These are phyloP conservation scores for Harringtonia lauricola DNA, from an alignment of 2,329 filamentous ascomycete species.

Conservation along the genomic window DNA sequence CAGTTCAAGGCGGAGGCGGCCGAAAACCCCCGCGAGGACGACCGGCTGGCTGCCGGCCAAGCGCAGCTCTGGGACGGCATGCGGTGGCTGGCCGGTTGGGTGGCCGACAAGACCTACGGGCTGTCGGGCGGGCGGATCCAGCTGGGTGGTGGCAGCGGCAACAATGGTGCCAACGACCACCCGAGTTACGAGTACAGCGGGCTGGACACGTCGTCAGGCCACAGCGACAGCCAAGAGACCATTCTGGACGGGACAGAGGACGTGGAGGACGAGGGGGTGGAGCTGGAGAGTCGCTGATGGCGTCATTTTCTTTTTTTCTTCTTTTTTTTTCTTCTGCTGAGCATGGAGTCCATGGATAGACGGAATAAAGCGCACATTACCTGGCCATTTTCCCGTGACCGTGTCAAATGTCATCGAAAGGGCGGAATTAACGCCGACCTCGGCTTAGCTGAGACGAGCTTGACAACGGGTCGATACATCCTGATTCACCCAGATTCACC, in stretches of 20 bases:
- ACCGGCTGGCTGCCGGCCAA: constrained; percentile 40
- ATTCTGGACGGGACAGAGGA: constrained; percentile 43
- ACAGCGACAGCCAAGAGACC: constrained; percentile 14
- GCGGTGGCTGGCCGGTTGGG: constrained; percentile 42
- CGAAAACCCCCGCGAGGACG: constrained; percentile 50
- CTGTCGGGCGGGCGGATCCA: constrained; percentile 46
- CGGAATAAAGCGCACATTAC: no score
- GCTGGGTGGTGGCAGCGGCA: constrained; percentile 29
- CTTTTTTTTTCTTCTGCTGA: background rate
- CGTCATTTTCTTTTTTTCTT: background rate
- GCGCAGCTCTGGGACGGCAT: constrained; percentile 55
- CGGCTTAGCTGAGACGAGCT: no score
- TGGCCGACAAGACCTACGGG: constrained; percentile 41
- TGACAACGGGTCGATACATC: no score
- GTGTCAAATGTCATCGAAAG: no score
- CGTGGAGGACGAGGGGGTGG: constrained; percentile 31
- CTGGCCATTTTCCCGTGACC: no score
- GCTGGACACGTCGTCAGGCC: constrained; percentile 10
- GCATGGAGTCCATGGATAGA: no score
- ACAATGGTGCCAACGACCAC: constrained; percentile 9
- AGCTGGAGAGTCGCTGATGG: constrained; percentile 22
- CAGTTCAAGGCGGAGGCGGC: constrained; percentile 92
- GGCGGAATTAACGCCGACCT: no score
- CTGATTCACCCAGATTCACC: background rate
- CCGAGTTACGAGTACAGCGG: background rate